Conservation (phyloP, 2,329 filamentous ascomycete species). For the Parascedosporium putredinis region DNA sequence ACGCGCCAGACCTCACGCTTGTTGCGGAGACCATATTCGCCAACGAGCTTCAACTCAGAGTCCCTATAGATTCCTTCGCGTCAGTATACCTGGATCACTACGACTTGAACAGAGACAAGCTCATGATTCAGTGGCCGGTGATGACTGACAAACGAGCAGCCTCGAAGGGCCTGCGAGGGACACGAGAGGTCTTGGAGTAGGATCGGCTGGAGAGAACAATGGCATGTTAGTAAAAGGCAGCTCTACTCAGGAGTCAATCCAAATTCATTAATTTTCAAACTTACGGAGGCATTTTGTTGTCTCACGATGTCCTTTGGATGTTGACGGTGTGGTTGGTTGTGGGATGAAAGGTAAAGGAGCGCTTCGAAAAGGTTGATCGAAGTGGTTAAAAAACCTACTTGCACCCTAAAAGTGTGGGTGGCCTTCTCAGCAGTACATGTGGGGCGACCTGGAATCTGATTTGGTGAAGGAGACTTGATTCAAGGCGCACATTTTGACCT, state of each 20-base stretch:
- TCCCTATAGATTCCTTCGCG: conserved; percentile 56
- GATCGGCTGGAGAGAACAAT: conserved; percentile 22
- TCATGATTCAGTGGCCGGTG: conserved; percentile 91
- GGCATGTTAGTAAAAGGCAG: conserved; percentile 13
- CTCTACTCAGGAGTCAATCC: too few species aligned
- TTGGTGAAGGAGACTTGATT: too few species aligned
- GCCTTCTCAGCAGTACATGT: too few species aligned
- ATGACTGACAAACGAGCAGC: conserved; percentile 98
- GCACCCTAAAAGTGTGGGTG: background rate
- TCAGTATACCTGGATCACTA: conserved; percentile 62
- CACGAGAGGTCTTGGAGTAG: conserved; percentile 99
- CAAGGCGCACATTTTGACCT: background rate
- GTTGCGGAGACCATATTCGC: conserved; percentile 99
- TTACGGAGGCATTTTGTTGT: conserved; percentile 33
- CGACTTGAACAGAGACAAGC: conserved; percentile 97
- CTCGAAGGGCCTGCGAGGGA: conserved; percentile 97
- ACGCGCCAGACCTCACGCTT: conserved; percentile 99
- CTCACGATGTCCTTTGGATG: conserved; percentile 15
- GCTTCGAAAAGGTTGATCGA: conserved; percentile 10
- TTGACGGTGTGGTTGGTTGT: conserved; percentile 14
- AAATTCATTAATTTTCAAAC: conserved; percentile 14
- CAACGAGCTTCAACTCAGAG: conserved; percentile 98
- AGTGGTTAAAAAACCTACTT: background rate
- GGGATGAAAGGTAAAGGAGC: conserved; percentile 9
- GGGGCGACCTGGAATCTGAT: background rate